These are phyloP conservation scores for Calocybe gambosa DNA, from an alignment of 1,284 basidiomycete genomes.

Conservation along the genomic window DNA sequence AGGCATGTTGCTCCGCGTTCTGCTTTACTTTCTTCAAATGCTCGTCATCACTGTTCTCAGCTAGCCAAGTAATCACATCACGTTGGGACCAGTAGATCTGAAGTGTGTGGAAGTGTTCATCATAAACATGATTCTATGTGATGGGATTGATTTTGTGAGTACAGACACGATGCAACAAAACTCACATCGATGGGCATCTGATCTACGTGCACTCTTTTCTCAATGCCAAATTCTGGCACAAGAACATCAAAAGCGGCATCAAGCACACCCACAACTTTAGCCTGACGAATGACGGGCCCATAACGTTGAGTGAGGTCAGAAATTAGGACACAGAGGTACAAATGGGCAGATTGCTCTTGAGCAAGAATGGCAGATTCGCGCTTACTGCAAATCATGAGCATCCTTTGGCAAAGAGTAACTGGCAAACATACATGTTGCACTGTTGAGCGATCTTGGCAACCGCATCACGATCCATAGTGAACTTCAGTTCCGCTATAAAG, in stretches of 20 bases:
- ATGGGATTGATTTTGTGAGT: constrained; percentile 10
- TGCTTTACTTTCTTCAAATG: constrained; percentile 90
- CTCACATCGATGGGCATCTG: constrained; percentile 95
- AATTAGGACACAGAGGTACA: constrained; percentile 92
- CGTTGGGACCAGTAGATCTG: constrained; percentile 89
- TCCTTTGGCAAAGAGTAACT: not conserved
- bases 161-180: constrained; percentile 5
- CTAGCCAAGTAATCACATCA: constrained; percentile 92
- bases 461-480: constrained; percentile 94
- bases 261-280: constrained; percentile 88
- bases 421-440: constrained; percentile 78
- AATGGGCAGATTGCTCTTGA: constrained; percentile 93
- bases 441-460: constrained; percentile 97
- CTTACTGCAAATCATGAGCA: constrained; percentile 50
- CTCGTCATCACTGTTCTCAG: constrained; percentile 91
- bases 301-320: constrained; percentile 90
- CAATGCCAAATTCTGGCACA: constrained; percentile 91
- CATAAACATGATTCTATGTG: constrained; percentile 82
- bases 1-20: constrained; percentile 76
- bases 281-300: constrained; percentile 91
- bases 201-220: constrained; percentile 97
- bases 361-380: constrained; percentile 86
- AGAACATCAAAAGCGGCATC: constrained; percentile 96
- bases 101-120: constrained; percentile 86
- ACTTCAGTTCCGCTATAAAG: constrained; percentile 68